Evolutionary conservation across 257 asterid species (phyloP), one percentile per base, ranked within the genome.

Genomic region (Solanum piurae): DNA sequence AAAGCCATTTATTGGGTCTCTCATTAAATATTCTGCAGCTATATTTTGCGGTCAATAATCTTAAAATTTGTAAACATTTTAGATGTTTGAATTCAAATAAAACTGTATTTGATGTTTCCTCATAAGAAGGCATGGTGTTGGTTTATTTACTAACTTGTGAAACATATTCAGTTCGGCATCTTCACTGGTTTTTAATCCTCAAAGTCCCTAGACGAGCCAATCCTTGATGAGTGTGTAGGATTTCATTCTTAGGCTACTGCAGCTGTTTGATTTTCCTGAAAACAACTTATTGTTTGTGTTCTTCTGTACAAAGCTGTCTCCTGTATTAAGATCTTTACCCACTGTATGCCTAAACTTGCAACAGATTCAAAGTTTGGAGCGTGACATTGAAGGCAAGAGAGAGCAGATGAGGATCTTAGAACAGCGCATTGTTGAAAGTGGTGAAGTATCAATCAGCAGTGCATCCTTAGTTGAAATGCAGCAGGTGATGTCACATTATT

Each of bases 381-480:
- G 85, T 84, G 99, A 96, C 89, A 96, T 97, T 91, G 94, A 94
- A 87, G 98, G 93, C 88, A 97, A 97, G 91, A 94, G 90, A 90
- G 92, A 87, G 90, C 99, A 94, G 91, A 94, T 96, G 98, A 91
- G 90, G 89, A 88, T 91, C 74, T 89, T 97, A 85, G 99, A 97
- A 91, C 98, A 94, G 85, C 97, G 95, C 9, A 96, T 97, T 82
- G 94, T 91, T 87, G 99, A 94, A 90, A 93, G 94, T 89, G 95
- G 98, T 86, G 97, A 97, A 94, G 93, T 95, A 73, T 96, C 99
- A 40, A 93, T 91, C 89, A 93, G 94, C 87, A 94, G 92, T 90
- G 94, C 99, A 52, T 94, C 99, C 84, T 89, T 94, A 76, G 94
- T 91, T 88, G 98, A 97, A 93, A 93, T 94, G 98, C 98, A 97